Percentiles rank a stretch among this genome's conserved stretches.
phyloP scores from a whole-genome alignment of 768 basidiomycete genomes.

The Peribolospora kevripleyi region DNA sequence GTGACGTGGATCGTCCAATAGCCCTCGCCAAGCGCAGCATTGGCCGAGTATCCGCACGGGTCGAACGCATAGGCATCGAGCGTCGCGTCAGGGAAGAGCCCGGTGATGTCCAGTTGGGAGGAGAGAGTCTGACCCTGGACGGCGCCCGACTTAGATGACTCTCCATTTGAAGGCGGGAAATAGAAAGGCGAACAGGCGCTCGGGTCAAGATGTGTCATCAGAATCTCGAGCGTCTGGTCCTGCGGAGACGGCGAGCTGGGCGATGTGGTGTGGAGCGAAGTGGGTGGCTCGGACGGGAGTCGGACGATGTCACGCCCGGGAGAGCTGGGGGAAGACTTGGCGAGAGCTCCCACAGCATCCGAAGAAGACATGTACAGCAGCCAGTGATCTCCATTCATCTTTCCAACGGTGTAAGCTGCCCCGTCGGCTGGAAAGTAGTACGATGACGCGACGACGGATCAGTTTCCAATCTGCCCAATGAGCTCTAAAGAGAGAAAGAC shows the following conservation, averaged over 20 bases:
- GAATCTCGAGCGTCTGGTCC: slow-evolving; percentile 91
- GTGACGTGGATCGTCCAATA: slow-evolving; percentile 98
- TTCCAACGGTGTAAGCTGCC: slow-evolving; percentile 86
- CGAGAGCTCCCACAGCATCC: slow-evolving; percentile 9
- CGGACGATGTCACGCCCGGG: slow-evolving; percentile 9
- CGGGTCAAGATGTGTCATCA: slow-evolving; percentile 75
- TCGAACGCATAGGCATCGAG: slow-evolving; percentile 82
- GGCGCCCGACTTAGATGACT: neutral
- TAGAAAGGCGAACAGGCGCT: slow-evolving; percentile 50
- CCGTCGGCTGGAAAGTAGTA: slow-evolving; percentile 20
- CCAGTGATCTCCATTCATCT: slow-evolving; percentile 98
- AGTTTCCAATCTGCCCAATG: neutral
- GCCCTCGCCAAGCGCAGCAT: slow-evolving; percentile 66
- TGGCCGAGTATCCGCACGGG: slow-evolving; percentile 89
- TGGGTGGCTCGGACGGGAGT: slow-evolving; percentile 3
- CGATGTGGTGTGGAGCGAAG: slow-evolving; percentile 2
- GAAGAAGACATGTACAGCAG: slow-evolving; percentile 71
- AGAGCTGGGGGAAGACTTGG: slow-evolving; percentile 8
- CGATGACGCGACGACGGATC: neutral
- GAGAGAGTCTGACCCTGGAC: slow-evolving; percentile 30
- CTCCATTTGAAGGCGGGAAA: slow-evolving; percentile 24
- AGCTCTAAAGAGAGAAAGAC: neutral
- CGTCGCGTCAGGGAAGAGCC: slow-evolving; percentile 58
- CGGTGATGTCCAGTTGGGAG: slow-evolving; percentile 45
- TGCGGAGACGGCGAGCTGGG: slow-evolving; percentile 18